These are phyloP conservation scores for Sarocladium kiliense DNA, from an alignment of 2,329 filamentous ascomycete genomes.

Conservation along the genomic window DNA sequence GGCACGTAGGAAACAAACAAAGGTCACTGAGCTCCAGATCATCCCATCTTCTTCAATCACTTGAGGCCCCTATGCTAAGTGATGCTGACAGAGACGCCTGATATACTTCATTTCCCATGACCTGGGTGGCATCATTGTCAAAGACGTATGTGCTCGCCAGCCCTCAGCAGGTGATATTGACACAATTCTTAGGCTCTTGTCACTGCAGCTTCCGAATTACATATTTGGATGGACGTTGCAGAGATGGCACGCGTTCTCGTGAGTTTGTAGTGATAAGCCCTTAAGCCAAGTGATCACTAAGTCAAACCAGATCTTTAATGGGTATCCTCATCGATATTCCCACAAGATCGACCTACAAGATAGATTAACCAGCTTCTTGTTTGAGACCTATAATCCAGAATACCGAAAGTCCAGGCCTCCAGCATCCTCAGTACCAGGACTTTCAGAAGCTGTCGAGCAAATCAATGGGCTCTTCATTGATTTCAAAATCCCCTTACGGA, in stretches of 20 bases:
- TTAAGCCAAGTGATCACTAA: too few relatives aligned
- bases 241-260: background rate
- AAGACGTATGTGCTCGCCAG: background rate
- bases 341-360: constrained; percentile 12
- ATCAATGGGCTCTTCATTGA: constrained; percentile 13
- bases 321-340: constrained; percentile 9
- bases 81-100: background rate
- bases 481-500: constrained; percentile 11
- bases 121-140: background rate
- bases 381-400: constrained; percentile 1
- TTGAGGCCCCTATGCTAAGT: background rate
- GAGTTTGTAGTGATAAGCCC: too few relatives aligned
- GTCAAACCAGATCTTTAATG: constrained; percentile 13
- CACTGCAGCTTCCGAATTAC: background rate
- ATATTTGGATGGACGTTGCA: background rate
- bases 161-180: background rate
- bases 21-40: background rate
- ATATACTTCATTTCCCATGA: background rate
- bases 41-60: background rate
- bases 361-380: constrained; percentile 12
- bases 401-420: constrained; percentile 5
- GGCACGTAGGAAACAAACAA: background rate
- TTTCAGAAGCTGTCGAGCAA: constrained; percentile 10
- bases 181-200: background rate
- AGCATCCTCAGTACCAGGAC: constrained; percentile 9